Percentiles rank a stretch among this genome's conserved stretches.
Conservation (phyloP, 805 yeast genomes). For the Kluyveromyces aestuarii region DNA sequence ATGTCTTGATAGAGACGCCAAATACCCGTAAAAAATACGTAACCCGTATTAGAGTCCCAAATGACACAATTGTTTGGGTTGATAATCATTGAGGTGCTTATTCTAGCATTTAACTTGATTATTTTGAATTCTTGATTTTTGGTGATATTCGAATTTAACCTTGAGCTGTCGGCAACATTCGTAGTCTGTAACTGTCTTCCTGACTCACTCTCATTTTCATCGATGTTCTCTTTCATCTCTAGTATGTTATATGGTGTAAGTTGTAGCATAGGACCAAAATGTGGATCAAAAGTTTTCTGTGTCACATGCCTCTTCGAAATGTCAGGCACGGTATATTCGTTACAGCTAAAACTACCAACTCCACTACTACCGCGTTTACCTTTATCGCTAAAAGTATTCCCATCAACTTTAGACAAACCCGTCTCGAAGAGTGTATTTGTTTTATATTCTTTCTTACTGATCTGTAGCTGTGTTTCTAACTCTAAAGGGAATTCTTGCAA, state of each 20-base stretch:
- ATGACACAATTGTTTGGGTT: constrained; percentile 56
- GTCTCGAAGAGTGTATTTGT: background rate
- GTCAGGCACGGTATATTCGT: constrained; percentile 1
- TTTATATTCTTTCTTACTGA: constrained; percentile 1
- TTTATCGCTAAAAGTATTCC: background rate
- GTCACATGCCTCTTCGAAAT: background rate
- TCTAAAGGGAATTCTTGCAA: background rate
- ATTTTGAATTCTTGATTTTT: constrained; percentile 27
- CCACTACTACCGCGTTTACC: background rate
- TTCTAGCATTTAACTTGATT: constrained; percentile 13
- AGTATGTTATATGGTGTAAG: constrained; percentile 1
- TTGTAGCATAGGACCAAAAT: background rate
- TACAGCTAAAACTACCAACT: background rate
- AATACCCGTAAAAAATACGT: constrained; percentile 78
- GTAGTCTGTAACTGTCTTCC: background rate
- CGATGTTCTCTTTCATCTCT: background rate
- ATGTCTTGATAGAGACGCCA: constrained; percentile 52
- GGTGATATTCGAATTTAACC: constrained; percentile 8
- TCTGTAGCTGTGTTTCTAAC: background rate
- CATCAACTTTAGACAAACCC: background rate
- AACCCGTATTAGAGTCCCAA: constrained; percentile 81
- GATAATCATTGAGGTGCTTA: constrained; percentile 10
- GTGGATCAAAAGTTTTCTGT: constrained; percentile 1
- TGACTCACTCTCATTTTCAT: background rate
- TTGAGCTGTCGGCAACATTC: background rate